These are phyloP conservation scores for Peniophora sp. DNA, from an alignment of 1,284 basidiomycete species.

Conservation along the genomic window DNA sequence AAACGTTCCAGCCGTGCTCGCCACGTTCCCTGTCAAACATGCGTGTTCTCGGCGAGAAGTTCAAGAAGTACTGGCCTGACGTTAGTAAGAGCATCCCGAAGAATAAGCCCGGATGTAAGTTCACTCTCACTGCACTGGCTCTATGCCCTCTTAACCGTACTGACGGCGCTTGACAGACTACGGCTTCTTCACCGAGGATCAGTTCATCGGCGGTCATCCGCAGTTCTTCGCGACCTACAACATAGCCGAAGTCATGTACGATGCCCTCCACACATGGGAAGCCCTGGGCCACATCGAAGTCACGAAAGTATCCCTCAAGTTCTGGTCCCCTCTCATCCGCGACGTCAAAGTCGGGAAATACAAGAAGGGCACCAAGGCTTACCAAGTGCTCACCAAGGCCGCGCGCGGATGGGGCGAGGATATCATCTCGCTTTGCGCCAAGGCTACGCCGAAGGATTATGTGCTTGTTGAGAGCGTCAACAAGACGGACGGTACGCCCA, in stretches of 20 bases:
- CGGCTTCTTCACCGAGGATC: background rate
- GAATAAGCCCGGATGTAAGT: background rate
- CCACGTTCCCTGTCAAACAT: constrained; percentile 48
- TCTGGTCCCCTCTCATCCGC: constrained; percentile 1
- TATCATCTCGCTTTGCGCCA: background rate
- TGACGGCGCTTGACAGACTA: background rate
- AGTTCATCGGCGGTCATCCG: background rate
- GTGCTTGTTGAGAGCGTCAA: background rate
- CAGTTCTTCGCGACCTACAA: background rate
- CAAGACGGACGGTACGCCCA: background rate
- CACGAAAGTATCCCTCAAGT: background rate
- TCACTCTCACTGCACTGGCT: background rate
- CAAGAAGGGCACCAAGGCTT: background rate
- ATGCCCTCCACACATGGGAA: constrained; percentile 2
- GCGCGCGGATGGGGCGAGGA: background rate
- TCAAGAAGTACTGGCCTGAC: constrained; percentile 39
- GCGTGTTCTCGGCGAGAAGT: constrained; percentile 44
- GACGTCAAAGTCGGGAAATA: constrained; percentile 2
- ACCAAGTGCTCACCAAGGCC: background rate
- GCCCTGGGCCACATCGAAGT: background rate
- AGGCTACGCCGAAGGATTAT: background rate
- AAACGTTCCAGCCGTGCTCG: constrained; percentile 56
- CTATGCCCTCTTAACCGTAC: background rate
- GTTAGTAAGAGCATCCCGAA: constrained; percentile 35
- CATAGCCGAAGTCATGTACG: background rate